A percentile compares a stretch with the other conserved stretches of the same genome.
Conservation (phyloP, 768 basidiomycete species). For the Naematelia aurantialba region DNA sequence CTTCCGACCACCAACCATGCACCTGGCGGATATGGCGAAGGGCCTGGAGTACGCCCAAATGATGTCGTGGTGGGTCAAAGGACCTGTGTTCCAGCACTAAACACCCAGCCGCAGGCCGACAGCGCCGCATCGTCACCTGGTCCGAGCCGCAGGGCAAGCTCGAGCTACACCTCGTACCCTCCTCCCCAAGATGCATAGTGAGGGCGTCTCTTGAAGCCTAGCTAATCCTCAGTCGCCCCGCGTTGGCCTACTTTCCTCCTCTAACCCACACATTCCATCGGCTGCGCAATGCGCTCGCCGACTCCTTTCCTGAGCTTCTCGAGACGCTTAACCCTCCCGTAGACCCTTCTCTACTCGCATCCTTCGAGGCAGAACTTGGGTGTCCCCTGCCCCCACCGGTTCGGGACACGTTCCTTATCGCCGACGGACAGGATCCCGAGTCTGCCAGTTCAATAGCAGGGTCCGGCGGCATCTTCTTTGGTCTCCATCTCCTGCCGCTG, state of each 20-base stretch:
- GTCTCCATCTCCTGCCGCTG: slow-evolving; percentile 83
- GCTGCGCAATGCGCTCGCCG: slow-evolving; percentile 71
- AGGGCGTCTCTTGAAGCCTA: slow-evolving; percentile 1
- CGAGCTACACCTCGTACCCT: slow-evolving; percentile 26
- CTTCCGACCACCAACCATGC: slow-evolving; percentile 58
- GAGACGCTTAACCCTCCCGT: slow-evolving; percentile 94
- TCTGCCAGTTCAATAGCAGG: slow-evolving; percentile 52
- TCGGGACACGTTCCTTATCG: slow-evolving; percentile 81
- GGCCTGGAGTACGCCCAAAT: slow-evolving; percentile 7
- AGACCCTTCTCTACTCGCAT: slow-evolving; percentile 69
- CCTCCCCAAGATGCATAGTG: slow-evolving; percentile 28
- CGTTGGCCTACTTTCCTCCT: slow-evolving; percentile 61
- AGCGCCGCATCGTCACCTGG: slow-evolving; percentile 40
- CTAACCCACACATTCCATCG: slow-evolving; percentile 79
- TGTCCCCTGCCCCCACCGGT: slow-evolving; percentile 69
- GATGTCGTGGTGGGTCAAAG: slow-evolving; percentile 15
- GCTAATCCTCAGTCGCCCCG: slow-evolving; percentile 17
- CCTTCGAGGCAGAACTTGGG: slow-evolving; percentile 80
- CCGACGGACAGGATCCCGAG: slow-evolving; percentile 85
- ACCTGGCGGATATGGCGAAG: slow-evolving; percentile 14
- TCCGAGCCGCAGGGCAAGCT: slow-evolving; percentile 31
- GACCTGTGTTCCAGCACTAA: not conserved
- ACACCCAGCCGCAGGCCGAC: slow-evolving; percentile 11
- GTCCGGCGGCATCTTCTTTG: slow-evolving; percentile 88
- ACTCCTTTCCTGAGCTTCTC: slow-evolving; percentile 88